Conservation (phyloP, 768 basidiomycete genomes). For the Postia placenta region DNA sequence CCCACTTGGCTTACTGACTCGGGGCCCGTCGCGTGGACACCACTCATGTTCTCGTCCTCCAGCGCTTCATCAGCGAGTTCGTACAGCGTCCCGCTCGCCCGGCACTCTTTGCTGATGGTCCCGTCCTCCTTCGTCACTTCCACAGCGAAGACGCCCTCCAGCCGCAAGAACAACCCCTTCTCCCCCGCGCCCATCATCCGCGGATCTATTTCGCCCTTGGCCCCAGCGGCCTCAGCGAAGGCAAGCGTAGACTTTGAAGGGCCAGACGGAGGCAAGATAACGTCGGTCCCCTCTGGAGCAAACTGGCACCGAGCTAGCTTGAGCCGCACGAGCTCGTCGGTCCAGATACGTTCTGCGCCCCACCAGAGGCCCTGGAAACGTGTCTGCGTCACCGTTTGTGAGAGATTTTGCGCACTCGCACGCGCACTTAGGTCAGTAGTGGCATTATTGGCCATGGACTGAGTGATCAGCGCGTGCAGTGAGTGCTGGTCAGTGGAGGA, state of each 20-base stretch:
- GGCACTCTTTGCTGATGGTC: constrained; percentile 42
- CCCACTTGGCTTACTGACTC: constrained; percentile 2
- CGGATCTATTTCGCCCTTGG: constrained; percentile 5
- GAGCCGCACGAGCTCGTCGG: constrained; percentile 76
- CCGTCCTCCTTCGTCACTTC: constrained; percentile 43
- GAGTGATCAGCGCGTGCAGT: constrained; percentile 40
- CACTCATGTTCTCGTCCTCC: constrained; percentile 30
- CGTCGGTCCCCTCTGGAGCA: constrained; percentile 56
- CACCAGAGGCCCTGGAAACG: constrained; percentile 83
- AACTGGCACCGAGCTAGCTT: constrained; percentile 62
- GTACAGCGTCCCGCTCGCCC: constrained; percentile 69
- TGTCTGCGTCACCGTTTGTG: constrained; percentile 39
- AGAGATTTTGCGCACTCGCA: neutral
- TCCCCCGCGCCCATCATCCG: constrained; percentile 42
- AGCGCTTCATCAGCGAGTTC: constrained; percentile 76
- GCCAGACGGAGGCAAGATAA: constrained; percentile 58
- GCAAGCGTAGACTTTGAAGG: constrained; percentile 28
- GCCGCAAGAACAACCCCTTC: constrained; percentile 66
- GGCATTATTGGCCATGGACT: constrained; percentile 31
- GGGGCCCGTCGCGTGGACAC: neutral
- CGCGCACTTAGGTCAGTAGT: neutral
- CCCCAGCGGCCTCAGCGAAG: constrained; percentile 20
- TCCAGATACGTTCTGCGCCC: constrained; percentile 87
- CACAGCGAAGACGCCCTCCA: constrained; percentile 60
- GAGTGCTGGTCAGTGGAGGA: constrained; percentile 14